Evolutionary conservation across 2,329 filamentous ascomycete genomes (phyloP).

Genomic region (Fusarium anthophilum): DNA sequence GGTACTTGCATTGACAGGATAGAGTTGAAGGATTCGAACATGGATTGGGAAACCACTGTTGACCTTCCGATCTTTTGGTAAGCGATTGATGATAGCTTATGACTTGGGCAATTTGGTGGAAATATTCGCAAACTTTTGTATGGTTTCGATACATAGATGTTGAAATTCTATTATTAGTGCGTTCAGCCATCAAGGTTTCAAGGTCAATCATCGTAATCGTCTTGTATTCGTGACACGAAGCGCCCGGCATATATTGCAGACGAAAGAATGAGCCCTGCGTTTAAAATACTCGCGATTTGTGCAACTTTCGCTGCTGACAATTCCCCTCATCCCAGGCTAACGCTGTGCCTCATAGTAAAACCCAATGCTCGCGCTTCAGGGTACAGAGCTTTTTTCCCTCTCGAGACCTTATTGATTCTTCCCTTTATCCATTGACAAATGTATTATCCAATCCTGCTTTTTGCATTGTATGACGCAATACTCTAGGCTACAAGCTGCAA

Average conservation of each 20-base stretch:
- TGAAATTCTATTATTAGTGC: neutral
- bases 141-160: too few species aligned
- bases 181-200: fast-evolving
- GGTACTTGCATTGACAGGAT: slow-evolving; percentile 10
- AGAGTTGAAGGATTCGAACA: neutral
- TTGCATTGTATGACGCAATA: neutral
- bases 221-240: too few species aligned
- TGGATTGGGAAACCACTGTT: neutral
- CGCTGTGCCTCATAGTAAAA: neutral
- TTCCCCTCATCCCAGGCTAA: neutral
- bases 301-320: too few species aligned
- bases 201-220: neutral
- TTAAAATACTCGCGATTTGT: neutral
- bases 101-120: fast-evolving
- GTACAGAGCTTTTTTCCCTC: neutral
- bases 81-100: neutral
- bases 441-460: neutral
- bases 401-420: fast-evolving
- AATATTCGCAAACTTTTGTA: neutral
- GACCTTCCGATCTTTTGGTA: neutral
- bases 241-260: neutral
- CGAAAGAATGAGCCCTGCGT: neutral
- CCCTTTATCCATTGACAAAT: neutral
- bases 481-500: fast-evolving
- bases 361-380: fast-evolving